A percentile compares a stretch with the other conserved stretches of the same genome.
phyloP scores from a whole-genome alignment of 345 rosid genomes.

The Fremontodendron californicum region DNA sequence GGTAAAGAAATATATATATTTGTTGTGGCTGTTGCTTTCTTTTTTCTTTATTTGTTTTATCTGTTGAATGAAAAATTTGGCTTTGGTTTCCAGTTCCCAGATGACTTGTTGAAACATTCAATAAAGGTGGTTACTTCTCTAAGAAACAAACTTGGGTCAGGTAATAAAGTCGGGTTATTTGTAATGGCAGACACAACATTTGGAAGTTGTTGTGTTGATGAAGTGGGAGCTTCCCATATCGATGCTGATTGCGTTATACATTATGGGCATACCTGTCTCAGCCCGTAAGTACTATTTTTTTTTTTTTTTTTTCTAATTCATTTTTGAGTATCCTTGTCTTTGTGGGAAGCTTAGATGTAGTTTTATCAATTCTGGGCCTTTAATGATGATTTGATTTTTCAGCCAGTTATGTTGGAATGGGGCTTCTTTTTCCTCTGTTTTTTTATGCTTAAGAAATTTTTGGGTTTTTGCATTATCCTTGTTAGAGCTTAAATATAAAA shows the following conservation, averaged over 20 bases:
- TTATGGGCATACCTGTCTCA: constrained; percentile 90
- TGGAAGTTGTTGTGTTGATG: constrained; percentile 93
- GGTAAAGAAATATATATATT: constrained; percentile 29
- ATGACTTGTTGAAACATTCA: constrained; percentile 69
- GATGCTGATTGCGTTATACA: constrained; percentile 79
- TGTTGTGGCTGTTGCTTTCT: neutral
- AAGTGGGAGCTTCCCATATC: constrained; percentile 79
- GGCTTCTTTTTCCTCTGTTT: neutral
- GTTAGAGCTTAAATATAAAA: neutral
- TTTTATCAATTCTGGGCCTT: neutral
- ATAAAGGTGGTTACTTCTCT: constrained; percentile 45
- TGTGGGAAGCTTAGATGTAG: neutral
- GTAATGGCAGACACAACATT: constrained; percentile 90
- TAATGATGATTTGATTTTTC: neutral
- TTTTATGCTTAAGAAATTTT: neutral
- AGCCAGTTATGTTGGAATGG: neutral
- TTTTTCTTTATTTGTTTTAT: neutral
- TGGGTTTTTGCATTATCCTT: neutral
- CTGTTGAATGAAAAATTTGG: neutral
- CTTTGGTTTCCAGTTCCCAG: constrained; percentile 60
- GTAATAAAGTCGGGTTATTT: constrained; percentile 51
- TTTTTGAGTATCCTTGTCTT: neutral
- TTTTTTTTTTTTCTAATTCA: no score
- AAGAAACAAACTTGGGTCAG: constrained; percentile 32
- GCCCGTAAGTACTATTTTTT: constrained; percentile 58